Conservation (phyloP, 2,329 filamentous ascomycete species). For the Penicillium crustosum region DNA sequence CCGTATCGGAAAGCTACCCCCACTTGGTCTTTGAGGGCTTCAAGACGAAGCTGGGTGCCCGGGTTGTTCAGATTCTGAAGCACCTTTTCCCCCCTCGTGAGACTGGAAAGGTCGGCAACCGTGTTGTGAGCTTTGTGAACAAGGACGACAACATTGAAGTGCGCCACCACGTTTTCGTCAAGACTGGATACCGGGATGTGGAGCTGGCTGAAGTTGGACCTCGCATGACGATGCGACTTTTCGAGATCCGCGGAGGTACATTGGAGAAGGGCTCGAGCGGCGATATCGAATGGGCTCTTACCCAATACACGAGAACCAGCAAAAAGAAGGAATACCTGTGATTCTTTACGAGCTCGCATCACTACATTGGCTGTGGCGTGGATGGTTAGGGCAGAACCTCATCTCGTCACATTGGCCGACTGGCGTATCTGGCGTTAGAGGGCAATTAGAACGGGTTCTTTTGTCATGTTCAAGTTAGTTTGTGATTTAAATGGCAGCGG, state of each 20-base stretch:
- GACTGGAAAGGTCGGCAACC: slow-evolving; percentile 76
- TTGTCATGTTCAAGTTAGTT: slow-evolving; percentile 19
- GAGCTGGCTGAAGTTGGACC: slow-evolving; percentile 88
- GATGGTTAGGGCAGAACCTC: slow-evolving; percentile 18
- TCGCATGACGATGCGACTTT: slow-evolving; percentile 94
- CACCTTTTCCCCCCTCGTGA: slow-evolving; percentile 92
- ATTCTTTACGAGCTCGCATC: slow-evolving; percentile 20
- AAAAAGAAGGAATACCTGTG: slow-evolving; percentile 94
- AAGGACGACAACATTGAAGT: slow-evolving; percentile 87
- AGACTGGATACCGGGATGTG: slow-evolving; percentile 85
- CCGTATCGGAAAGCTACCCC: slow-evolving; percentile 87
- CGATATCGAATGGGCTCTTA: slow-evolving; percentile 94
- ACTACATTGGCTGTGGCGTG: slow-evolving; percentile 17
- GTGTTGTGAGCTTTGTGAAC: slow-evolving; percentile 92
- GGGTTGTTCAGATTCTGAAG: slow-evolving; percentile 87
- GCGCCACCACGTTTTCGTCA: slow-evolving; percentile 89
- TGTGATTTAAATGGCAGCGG: background rate
- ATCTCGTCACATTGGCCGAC: slow-evolving; percentile 16
- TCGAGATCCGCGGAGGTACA: slow-evolving; percentile 88
- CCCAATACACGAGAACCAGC: slow-evolving; percentile 89
- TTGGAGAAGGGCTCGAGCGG: slow-evolving; percentile 87
- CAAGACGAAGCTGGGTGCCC: slow-evolving; percentile 72
- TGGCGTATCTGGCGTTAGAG: slow-evolving; percentile 36
- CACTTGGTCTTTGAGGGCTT: slow-evolving; percentile 97
- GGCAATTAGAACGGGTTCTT: slow-evolving; percentile 23